These are phyloP conservation scores for Calonectria honghensis DNA, from an alignment of 2,329 filamentous ascomycete genomes.

Conservation along the genomic window DNA sequence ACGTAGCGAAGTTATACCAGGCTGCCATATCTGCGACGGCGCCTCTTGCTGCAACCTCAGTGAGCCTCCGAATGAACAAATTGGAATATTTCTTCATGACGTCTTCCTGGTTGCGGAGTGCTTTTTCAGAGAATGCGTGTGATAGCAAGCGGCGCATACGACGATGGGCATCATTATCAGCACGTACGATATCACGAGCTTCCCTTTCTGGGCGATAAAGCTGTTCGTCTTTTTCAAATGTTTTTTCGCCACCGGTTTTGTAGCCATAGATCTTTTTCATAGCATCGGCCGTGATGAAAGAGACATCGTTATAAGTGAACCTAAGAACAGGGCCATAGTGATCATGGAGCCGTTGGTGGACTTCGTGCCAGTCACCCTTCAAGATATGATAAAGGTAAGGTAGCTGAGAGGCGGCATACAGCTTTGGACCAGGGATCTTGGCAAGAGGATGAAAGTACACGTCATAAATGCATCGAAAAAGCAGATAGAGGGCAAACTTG, in stretches of 20 bases:
- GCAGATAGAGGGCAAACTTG: background rate
- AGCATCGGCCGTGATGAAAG: background rate
- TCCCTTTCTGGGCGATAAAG: background rate
- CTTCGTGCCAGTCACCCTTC: slow-evolving; percentile 10
- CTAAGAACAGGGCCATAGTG: background rate
- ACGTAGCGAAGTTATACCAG: slow-evolving; percentile 12
- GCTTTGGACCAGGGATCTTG: slow-evolving; percentile 7
- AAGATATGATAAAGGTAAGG: slow-evolving; percentile 1
- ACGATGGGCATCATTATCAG: background rate
- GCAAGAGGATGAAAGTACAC: background rate
- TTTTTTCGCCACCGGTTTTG: background rate
- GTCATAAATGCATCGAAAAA: background rate
- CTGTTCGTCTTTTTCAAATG: background rate
- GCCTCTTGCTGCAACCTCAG: background rate
- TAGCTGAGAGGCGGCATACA: background rate
- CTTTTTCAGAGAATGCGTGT: slow-evolving; percentile 10
- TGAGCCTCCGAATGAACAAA: background rate
- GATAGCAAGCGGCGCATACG: background rate
- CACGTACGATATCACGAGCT: background rate
- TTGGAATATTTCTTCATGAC: background rate
- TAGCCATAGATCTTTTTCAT: slow-evolving; percentile 4
- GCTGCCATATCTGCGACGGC: background rate
- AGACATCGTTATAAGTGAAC: background rate
- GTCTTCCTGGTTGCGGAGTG: background rate
- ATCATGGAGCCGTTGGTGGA: background rate